Base-by-base conservation (phyloP, 805 yeast genomes). In the Danielia oregonensis region DNA sequence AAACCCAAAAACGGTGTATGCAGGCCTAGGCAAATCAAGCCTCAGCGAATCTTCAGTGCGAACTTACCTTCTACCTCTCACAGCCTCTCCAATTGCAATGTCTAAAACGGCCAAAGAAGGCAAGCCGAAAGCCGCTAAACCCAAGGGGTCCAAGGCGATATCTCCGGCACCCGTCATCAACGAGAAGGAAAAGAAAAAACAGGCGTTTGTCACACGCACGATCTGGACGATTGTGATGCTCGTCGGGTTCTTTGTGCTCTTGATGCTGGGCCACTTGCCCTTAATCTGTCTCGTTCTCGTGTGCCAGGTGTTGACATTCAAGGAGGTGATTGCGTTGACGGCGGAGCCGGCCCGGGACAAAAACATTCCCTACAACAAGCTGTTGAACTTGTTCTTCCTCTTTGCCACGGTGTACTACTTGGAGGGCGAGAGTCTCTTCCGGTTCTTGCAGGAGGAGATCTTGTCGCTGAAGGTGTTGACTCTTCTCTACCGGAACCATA, bases 201-300 rank as follows among this genome's bases (percentile, higher is more conserved):
- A 81, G 62, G 83, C 89, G 27, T 88, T 93, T 52, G 57, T 88
- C 30, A 86, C 88, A 17, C 78, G 98, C 48, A 82, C 97, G 3
- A 68, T 85, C 30, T 93, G 97, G 97, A 85, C 97, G 0, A 60
- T 93, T 49, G 87, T 93, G 12, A 89, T 93, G 97, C 82, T 93
- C 40, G 83, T 88, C 59, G 77, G 86, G 41, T 48, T 48, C 25
- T 28, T 39, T 23, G 61, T 73, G 24, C 70, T 84, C 17, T 65
- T 89, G 30, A 79, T 85, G 18, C 76, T 89, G 7, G 98, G 98
- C 26, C 97, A 89, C 55, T 65, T 84, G 35, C 79, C 88, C 70
- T 75, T 88, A 34, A 84, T 89, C 39, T 57, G 75, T 5, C 66
- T 86, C 39, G 87, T 91, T 31, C 65, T 84, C 26, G 51, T 79